Percentiles rank a stretch among this genome's conserved stretches.
phyloP scores from a whole-genome alignment of 225 moss, liverwort and hornwort species.

The Marchantia polymorpha region DNA sequence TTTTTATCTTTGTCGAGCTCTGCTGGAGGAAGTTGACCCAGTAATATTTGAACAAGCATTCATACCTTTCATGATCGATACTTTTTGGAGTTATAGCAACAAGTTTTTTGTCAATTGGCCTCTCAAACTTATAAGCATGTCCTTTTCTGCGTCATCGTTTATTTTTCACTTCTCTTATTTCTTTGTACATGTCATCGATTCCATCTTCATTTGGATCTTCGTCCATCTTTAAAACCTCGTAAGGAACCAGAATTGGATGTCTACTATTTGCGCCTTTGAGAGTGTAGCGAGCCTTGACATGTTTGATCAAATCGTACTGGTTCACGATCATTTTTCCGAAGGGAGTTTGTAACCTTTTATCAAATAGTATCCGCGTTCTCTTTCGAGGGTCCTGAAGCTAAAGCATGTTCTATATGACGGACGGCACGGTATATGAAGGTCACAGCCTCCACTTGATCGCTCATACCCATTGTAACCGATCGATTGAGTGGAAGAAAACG shows the following conservation, averaged over 20 bases:
- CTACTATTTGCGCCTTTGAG: slow-evolving; percentile 25
- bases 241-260: slow-evolving; percentile 2
- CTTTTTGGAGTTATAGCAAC: slow-evolving; percentile 77
- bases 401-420: too few relatives aligned
- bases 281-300: slow-evolving; percentile 67
- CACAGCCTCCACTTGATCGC: too few relatives aligned
- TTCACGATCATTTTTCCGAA: slow-evolving; percentile 76
- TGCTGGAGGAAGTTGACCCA: slow-evolving; percentile 65
- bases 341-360: slow-evolving; percentile 62
- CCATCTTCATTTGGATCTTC: slow-evolving; percentile 28
- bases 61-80: slow-evolving; percentile 95
- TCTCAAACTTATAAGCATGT: slow-evolving; percentile 68
- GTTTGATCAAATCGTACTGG: slow-evolving; percentile 74
- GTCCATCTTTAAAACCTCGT: slow-evolving; percentile 14
- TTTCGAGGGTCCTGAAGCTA: slow-evolving; percentile 69
- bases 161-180: slow-evolving; percentile 42
- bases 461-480: too few relatives aligned
- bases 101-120: slow-evolving; percentile 62
- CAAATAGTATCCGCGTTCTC: slow-evolving; percentile 74
- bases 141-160: slow-evolving; percentile 52
- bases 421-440: too few relatives aligned
- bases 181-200: slow-evolving; percentile 46
- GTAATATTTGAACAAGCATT: slow-evolving; percentile 92
- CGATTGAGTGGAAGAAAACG: too few relatives aligned
- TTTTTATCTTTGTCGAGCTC: slow-evolving; percentile 76